phyloP scores from a whole-genome alignment of 2,329 filamentous ascomycete species.

The Raffaelea ambrosiae region DNA sequence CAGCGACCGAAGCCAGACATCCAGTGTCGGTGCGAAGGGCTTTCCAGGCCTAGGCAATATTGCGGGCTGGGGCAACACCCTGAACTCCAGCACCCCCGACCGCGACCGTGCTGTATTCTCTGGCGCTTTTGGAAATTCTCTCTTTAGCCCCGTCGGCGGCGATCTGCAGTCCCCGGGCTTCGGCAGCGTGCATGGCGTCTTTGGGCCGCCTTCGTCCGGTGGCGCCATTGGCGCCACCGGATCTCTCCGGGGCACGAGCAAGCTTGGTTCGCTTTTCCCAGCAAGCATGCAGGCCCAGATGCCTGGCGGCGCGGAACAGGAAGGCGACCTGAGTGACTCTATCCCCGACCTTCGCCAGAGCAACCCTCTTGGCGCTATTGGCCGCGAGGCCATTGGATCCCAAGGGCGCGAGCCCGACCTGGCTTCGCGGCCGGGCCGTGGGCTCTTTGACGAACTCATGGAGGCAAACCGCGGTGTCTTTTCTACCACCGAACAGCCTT shows the following conservation, averaged over 20 bases:
- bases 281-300: conserved; percentile 85
- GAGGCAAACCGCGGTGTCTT: conserved; percentile 3
- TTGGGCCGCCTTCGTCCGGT: conserved; percentile 24
- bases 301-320: conserved; percentile 46
- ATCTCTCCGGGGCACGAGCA: conserved; percentile 67
- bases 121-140: conserved; percentile 64
- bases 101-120: conserved; percentile 49
- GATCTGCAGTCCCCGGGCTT: conserved; percentile 72
- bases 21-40: conserved; percentile 71
- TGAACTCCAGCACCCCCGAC: conserved; percentile 60
- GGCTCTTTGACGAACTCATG: conserved; percentile 14
- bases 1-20: conserved; percentile 88
- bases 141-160: conserved; percentile 62
- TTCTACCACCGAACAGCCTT: conserved; percentile 11
- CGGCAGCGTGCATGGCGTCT: conserved; percentile 35
- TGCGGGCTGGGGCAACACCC: conserved; percentile 49
- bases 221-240: conserved; percentile 52
- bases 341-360: conserved; percentile 51
- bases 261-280: conserved; percentile 81
- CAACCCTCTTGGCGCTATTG: conserved; percentile 59
- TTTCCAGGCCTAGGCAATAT: conserved; percentile 57
- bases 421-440: conserved; percentile 40
- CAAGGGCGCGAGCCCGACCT: conserved; percentile 44
- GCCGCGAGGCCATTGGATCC: conserved; percentile 48
- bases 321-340: conserved; percentile 54